Evolutionary conservation across 805 yeast species (phyloP).

Genomic region (Barnettozyma botsteinii): DNA sequence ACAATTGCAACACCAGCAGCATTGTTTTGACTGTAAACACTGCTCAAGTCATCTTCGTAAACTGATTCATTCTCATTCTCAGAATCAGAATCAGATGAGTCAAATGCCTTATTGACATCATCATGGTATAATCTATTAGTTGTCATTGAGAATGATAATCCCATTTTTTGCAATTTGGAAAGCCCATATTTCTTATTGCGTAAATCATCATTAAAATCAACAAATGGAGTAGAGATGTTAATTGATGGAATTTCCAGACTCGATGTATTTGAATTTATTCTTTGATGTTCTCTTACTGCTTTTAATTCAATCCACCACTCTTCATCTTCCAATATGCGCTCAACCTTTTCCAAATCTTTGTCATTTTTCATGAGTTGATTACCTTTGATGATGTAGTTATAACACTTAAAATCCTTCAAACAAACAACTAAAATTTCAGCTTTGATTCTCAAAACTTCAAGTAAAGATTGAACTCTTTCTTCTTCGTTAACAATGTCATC

Average conservation of each 20-base stretch:
- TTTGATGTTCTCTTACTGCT: slow-evolving; percentile 43
- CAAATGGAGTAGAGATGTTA: slow-evolving; percentile 27
- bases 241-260: slow-evolving; percentile 31
- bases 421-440: slow-evolving; percentile 77
- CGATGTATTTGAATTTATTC: slow-evolving; percentile 11
- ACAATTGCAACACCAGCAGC: too few relatives aligned
- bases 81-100: slow-evolving; percentile 25
- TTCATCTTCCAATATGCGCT: slow-evolving; percentile 47
- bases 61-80: slow-evolving; percentile 24
- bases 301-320: slow-evolving; percentile 82
- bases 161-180: slow-evolving; percentile 67
- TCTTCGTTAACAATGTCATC: slow-evolving; percentile 68
- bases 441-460: slow-evolving; percentile 75
- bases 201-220: slow-evolving; percentile 18
- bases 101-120: slow-evolving; percentile 21
- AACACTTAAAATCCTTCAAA: slow-evolving; percentile 50
- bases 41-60: slow-evolving; percentile 22
- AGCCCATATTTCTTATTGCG: slow-evolving; percentile 33
- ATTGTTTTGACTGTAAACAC: slow-evolving; percentile 18
- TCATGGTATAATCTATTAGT: slow-evolving; percentile 43
- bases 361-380: slow-evolving; percentile 58
- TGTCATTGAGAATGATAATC: slow-evolving; percentile 74
- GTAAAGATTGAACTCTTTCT: slow-evolving; percentile 51
- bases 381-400: slow-evolving; percentile 77
- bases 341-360: slow-evolving; percentile 38